Conservation (phyloP, 1,284 basidiomycete genomes). For the Moesziomyces antarcticus region DNA sequence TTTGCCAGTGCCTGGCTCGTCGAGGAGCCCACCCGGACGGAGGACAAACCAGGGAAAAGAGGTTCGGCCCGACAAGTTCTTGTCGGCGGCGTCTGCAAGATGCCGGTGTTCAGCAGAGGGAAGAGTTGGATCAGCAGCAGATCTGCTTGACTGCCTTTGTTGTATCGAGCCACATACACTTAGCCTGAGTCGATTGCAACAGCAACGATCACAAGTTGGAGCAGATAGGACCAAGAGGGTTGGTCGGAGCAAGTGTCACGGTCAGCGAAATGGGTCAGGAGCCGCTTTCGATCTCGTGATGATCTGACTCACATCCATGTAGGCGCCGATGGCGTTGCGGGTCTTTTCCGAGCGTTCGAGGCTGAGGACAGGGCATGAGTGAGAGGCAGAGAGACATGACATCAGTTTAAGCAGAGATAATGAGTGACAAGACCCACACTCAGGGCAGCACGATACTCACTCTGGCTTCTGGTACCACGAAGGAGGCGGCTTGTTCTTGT, state of each 20-base stretch:
- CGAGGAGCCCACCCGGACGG: constrained; percentile 74
- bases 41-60: constrained; percentile 78
- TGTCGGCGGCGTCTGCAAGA: constrained; percentile 74
- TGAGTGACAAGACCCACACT: not conserved
- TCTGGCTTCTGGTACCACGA: constrained; percentile 41
- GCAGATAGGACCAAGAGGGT: too few species aligned
- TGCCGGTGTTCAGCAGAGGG: not conserved
- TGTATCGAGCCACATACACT: constrained; percentile 4
- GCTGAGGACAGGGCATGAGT: constrained; percentile 21
- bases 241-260: not conserved
- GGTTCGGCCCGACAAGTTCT: constrained; percentile 74
- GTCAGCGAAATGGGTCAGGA: not conserved
- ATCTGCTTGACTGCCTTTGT: not conserved
- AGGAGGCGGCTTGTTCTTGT: constrained; percentile 69
- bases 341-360: constrained; percentile 65
- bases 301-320: constrained; percentile 42
- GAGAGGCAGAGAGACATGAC: not conserved
- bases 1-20: constrained; percentile 68
- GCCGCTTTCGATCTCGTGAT: too few species aligned
- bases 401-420: not conserved
- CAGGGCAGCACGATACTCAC: constrained; percentile 69
- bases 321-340: constrained; percentile 40
- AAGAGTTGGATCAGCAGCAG: not conserved
- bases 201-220: not conserved
- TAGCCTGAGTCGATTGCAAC: constrained; percentile 4